Base-by-base conservation (phyloP, 2,329 filamentous ascomycete species). In the Lasiodiplodia sp. region DNA sequence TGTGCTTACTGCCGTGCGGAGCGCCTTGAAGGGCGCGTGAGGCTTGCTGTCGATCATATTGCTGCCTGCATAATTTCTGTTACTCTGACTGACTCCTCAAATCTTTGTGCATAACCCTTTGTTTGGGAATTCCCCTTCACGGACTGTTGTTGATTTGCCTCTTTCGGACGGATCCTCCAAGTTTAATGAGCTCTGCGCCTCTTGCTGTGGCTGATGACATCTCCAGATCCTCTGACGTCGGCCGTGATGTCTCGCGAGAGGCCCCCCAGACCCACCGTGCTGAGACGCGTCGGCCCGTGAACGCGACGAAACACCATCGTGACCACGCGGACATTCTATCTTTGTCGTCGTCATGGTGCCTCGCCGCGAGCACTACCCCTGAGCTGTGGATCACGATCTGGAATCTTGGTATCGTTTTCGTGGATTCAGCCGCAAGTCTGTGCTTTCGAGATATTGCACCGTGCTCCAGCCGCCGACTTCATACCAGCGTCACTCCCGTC, bases 161-260 rank as follows among this genome's bases (percentile, higher is more conserved):
- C n/a, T 47, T 47, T 21, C 18, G 44, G 44, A 18, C 44, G 4
- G 31, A 34, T 34, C 31, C 56, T 31, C 14, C 37, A 40, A 25
- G 23, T 62, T 47, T 34, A 23, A 63, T 34, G 58, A 49, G 38
- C 57, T 28, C 16, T 23, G 23, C 25, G 40, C 40, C 23, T 18
- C 40, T 28, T 25, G 11, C 60, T 64, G 60, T 64, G 60, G 60
- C 60, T 64, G 60, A 49, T 18, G 60, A 52, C 44, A 37, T 51
- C 12, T 18, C 8, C 7, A 21, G 31, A 40, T 57, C 7, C 55
- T 56, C 28, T n/a, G 31, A 38, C 18, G 37, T 57, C 21, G 55
- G 31, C 37, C 31, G 11, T 18, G 11, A 37, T 31, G 31, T 57
- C 25, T 34, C 55, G 11, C 28, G 52, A 34, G 10, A 28, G 23